phyloP scores from a whole-genome alignment of 805 yeast species.

The Lipomyces sp. region DNA sequence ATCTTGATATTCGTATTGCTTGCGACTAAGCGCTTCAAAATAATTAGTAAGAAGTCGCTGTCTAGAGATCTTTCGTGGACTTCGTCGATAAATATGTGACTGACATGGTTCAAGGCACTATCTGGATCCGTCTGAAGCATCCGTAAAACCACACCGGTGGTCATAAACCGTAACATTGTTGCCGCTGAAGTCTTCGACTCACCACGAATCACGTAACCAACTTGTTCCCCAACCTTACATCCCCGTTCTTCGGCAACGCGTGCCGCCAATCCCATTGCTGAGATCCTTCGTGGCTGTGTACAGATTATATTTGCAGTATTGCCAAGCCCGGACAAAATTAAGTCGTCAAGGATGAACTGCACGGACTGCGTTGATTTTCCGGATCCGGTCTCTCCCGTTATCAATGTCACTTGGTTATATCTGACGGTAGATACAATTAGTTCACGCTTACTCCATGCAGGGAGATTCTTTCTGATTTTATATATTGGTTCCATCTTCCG shows the following conservation, averaged over 20 bases:
- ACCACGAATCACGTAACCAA: constrained; percentile 90
- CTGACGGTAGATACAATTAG: constrained; percentile 62
- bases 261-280: constrained; percentile 92
- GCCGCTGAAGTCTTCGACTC: constrained; percentile 66
- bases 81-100: constrained; percentile 84
- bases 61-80: constrained; percentile 97
- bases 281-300: constrained; percentile 95
- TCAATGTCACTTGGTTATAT: constrained; percentile 65
- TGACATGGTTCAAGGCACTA: constrained; percentile 50
- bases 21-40: constrained; percentile 65
- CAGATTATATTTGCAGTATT: constrained; percentile 68
- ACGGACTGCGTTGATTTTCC: constrained; percentile 96
- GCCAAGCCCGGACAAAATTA: constrained; percentile 51
- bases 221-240: constrained; percentile 67
- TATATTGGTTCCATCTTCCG: constrained; percentile 50
- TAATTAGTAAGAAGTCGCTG: constrained; percentile 79
- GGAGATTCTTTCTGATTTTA: constrained; percentile 59
- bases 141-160: constrained; percentile 89
- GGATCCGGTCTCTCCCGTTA: constrained; percentile 98
- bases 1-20: constrained; percentile 49
- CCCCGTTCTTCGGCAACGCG: constrained; percentile 86
- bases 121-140: constrained; percentile 66
- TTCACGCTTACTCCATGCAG: constrained; percentile 79
- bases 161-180: constrained; percentile 84
- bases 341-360: constrained; percentile 79